These are phyloP conservation scores for Echium plantagineum DNA, from an alignment of 257 asterid genomes.

Conservation along the genomic window DNA sequence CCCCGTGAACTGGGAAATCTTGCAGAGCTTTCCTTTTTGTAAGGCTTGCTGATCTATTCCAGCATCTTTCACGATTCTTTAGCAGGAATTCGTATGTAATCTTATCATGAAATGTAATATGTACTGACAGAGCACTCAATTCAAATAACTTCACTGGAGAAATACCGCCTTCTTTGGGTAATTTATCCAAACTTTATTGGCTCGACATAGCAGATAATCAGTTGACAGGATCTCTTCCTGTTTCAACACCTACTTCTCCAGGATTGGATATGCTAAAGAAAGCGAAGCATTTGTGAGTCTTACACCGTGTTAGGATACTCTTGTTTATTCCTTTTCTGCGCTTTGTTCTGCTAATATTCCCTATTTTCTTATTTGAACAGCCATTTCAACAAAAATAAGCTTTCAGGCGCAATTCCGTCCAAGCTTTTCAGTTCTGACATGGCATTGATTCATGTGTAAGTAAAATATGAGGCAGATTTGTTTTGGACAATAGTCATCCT, in stretches of 20 bases:
- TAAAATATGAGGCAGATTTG: conserved; percentile 3
- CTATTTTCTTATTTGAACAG: conserved; percentile 39
- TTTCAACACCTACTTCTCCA: conserved; percentile 47
- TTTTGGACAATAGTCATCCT: not conserved
- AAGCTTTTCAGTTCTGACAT: conserved; percentile 56
- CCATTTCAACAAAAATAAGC: conserved; percentile 87
- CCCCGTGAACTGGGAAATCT: conserved; percentile 80
- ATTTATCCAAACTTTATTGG: conserved; percentile 80
- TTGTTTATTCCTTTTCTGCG: not conserved
- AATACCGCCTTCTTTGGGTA: conserved; percentile 82
- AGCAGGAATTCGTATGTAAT: not conserved
- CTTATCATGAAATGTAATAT: conserved; percentile 2
- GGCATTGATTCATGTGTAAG: conserved; percentile 83
- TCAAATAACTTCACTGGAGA: conserved; percentile 78
- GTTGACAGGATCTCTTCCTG: conserved; percentile 69
- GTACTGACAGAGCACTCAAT: conserved; percentile 66
- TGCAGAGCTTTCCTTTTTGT: conserved; percentile 76
- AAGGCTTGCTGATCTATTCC: conserved; percentile 17
- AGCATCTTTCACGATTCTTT: not conserved
- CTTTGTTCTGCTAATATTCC: not conserved
- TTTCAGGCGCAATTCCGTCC: conserved; percentile 65
- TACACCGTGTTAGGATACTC: not conserved
- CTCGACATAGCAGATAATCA: conserved; percentile 84
- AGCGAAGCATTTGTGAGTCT: conserved; percentile 88
- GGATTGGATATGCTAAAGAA: conserved; percentile 80